phyloP scores from a whole-genome alignment of 169 alveolate genomes.

The Cyclospora cayetanensis region DNA sequence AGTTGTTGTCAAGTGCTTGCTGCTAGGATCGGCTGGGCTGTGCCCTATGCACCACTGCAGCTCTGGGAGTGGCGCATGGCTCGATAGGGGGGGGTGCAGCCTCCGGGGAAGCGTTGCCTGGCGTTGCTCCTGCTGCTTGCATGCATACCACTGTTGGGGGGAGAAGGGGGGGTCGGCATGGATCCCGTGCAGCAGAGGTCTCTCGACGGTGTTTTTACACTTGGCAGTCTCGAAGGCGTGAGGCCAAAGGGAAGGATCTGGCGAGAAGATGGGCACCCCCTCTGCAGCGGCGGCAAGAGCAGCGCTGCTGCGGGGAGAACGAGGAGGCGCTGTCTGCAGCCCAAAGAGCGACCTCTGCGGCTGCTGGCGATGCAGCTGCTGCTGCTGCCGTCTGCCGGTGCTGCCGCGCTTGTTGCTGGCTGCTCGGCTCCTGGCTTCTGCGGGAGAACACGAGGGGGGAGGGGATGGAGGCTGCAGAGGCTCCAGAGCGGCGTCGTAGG shows the following conservation, averaged over 20 bases:
- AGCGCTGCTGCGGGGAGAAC: neutral
- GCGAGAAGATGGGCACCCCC: neutral
- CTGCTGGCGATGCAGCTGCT: conserved; percentile 1
- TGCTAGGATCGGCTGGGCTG: too few species aligned
- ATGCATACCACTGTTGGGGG: neutral
- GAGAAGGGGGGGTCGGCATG: too few species aligned
- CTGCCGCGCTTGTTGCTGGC: neutral
- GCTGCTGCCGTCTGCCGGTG: conserved; percentile 5
- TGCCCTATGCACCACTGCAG: neutral
- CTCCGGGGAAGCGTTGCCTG: neutral
- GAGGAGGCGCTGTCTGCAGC: neutral
- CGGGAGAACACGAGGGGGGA: neutral
- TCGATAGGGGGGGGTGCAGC: neutral
- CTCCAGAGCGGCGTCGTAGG: neutral
- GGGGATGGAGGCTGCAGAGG: conserved; percentile 7
- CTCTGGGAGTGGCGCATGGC: neutral
- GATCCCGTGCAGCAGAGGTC: too few species aligned
- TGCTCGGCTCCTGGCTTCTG: neutral
- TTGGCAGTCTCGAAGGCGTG: neutral
- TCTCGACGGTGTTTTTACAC: too few species aligned
- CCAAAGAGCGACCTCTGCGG: neutral
- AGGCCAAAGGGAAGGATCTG: neutral
- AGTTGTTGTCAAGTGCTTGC: neutral
- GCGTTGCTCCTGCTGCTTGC: neutral
- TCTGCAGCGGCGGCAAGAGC: neutral